Conservation (phyloP, 2,329 filamentous ascomycete genomes). For the Trichophyton simii region DNA sequence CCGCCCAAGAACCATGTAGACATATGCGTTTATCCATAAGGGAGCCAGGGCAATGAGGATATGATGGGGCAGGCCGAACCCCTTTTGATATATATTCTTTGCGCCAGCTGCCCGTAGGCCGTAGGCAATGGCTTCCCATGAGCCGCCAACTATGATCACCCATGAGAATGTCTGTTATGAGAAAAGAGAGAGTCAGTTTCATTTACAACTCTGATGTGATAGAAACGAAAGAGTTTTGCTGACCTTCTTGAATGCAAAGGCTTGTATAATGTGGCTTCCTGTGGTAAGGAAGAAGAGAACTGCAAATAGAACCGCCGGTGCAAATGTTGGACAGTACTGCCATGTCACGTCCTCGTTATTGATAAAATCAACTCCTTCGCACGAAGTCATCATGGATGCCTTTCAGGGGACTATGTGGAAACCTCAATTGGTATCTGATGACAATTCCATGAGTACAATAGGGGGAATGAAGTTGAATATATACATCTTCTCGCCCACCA, state of each 20-base stretch:
- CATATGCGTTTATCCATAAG: slow-evolving; percentile 33
- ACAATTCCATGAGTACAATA: not conserved
- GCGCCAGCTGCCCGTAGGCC: slow-evolving; percentile 11
- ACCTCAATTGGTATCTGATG: too few relatives aligned
- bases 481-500: not conserved
- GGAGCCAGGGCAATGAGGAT: slow-evolving; percentile 14
- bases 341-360: slow-evolving; percentile 10
- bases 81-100: slow-evolving; percentile 6
- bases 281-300: slow-evolving; percentile 9
- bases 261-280: slow-evolving; percentile 10
- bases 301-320: slow-evolving; percentile 11
- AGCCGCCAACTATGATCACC: slow-evolving; percentile 12
- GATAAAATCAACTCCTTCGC: slow-evolving; percentile 8
- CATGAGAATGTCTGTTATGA: slow-evolving; percentile 13
- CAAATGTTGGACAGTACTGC: slow-evolving; percentile 13
- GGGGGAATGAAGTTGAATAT: not conserved
- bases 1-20: slow-evolving; percentile 36
- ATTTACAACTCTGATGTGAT: not conserved
- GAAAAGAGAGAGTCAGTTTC: not conserved
- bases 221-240: not conserved
- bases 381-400: not conserved
- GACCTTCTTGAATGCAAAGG: slow-evolving; percentile 12
- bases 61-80: slow-evolving; percentile 11
- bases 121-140: slow-evolving; percentile 13
- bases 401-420: not conserved